Evolutionary conservation across 495 filamentous ascomycete genomes (phyloP).

Genomic region (Pseudevernia furfuracea): DNA sequence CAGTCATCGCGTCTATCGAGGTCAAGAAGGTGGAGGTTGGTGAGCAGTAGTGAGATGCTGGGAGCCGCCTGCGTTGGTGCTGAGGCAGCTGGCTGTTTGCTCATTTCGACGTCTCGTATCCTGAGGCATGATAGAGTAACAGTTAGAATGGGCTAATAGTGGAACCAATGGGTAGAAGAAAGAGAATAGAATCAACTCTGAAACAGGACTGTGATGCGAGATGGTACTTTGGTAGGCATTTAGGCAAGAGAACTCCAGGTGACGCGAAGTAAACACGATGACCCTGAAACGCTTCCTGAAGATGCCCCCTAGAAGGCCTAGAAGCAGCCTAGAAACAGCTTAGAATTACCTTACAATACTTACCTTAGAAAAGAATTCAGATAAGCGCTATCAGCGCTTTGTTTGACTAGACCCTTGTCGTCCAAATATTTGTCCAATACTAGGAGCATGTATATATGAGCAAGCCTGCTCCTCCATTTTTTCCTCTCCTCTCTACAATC

Average conservation of each 20-base stretch:
- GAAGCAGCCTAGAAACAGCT: not conserved
- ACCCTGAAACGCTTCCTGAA: not conserved
- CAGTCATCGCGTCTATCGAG: constrained; percentile 68
- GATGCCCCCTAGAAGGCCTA: not conserved
- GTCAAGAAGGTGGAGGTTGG: constrained; percentile 71
- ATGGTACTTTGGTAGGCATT: not conserved
- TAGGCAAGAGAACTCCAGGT: not conserved
- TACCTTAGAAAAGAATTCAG: not conserved
- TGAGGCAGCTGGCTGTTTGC: constrained; percentile 6
- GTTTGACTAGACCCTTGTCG: not conserved
- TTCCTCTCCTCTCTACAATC: not conserved
- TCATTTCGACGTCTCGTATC: not conserved
- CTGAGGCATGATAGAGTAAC: constrained; percentile 1
- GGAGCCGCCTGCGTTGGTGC: constrained; percentile 5
- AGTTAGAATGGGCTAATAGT: not conserved
- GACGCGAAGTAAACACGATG: not conserved
- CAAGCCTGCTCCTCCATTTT: not conserved
- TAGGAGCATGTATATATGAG: not conserved
- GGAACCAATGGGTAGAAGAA: not conserved
- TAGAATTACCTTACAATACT: no score
- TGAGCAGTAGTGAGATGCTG: constrained; percentile 46
- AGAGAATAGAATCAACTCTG: not conserved
- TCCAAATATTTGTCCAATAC: not conserved
- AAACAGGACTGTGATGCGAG: not conserved
- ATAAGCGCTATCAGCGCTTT: constrained; percentile 2